Percentiles rank a stretch among this genome's conserved stretches.
phyloP scores from a whole-genome alignment of 345 rosid species.

The Boechera divaricarpa region DNA sequence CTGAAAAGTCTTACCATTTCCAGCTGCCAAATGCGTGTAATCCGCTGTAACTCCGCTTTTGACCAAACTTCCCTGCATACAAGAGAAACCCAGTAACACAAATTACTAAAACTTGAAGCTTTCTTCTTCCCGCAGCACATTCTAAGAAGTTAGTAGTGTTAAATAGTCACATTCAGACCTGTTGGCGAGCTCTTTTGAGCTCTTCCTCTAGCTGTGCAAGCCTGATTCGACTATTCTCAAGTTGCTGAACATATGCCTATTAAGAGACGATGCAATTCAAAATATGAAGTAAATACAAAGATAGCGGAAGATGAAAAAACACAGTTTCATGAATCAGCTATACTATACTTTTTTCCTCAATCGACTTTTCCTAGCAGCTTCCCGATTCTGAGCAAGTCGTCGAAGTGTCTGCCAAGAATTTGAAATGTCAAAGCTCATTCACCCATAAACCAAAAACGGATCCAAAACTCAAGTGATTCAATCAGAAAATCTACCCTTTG shows the following conservation, averaged over 20 bases:
- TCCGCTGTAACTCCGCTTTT: slow-evolving; percentile 58
- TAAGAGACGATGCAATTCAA: slow-evolving; percentile 48
- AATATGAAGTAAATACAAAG: neutral
- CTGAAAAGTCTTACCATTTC: slow-evolving; percentile 59
- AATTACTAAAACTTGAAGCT: neutral
- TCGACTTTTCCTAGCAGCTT: slow-evolving; percentile 94
- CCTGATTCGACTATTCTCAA: slow-evolving; percentile 71
- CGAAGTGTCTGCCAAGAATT: slow-evolving; percentile 61
- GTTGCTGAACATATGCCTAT: slow-evolving; percentile 96
- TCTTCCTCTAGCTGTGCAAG: slow-evolving; percentile 83
- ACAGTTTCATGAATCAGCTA: neutral
- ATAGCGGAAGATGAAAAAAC: neutral
- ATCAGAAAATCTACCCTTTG: slow-evolving; percentile 55
- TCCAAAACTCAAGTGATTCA: slow-evolving; percentile 2
- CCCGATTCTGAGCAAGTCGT: slow-evolving; percentile 93
- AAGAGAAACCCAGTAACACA: slow-evolving; percentile 4
- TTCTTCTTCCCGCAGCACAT: neutral
- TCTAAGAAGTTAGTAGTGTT: neutral
- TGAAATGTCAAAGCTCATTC: slow-evolving; percentile 18
- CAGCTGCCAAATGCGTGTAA: slow-evolving; percentile 48
- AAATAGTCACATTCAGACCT: slow-evolving; percentile 50
- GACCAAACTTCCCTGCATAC: slow-evolving; percentile 58
- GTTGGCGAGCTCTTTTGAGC: slow-evolving; percentile 79
- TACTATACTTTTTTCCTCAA: slow-evolving; percentile 78
- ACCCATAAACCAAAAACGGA: slow-evolving; percentile 1